Evolutionary conservation across 2,329 filamentous ascomycete species (phyloP).

Genomic region (Aspergillus neoniger): DNA sequence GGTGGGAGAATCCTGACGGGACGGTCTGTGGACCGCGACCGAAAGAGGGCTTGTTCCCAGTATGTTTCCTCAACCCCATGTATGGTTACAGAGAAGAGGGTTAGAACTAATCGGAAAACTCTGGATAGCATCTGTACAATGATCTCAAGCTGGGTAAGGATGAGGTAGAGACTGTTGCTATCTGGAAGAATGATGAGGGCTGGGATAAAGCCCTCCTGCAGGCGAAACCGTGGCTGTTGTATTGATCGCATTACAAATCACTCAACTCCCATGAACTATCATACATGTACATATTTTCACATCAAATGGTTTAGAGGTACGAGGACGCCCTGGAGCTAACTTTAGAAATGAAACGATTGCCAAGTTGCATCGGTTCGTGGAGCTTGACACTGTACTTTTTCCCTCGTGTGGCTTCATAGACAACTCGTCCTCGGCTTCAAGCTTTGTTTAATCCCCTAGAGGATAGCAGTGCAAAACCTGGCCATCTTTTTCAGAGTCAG

Average conservation of each 20-base stretch:
- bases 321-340: not conserved
- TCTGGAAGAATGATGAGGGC: constrained; percentile 40
- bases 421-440: not conserved
- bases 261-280: not conserved
- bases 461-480: constrained; percentile 40
- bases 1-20: constrained; percentile 42
- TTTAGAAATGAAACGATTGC: not conserved
- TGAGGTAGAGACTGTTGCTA: constrained; percentile 40
- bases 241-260: constrained; percentile 20
- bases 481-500: constrained; percentile 28
- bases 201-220: constrained; percentile 39
- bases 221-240: constrained; percentile 40
- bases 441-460: constrained; percentile 32
- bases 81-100: not conserved
- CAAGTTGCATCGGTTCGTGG: not conserved
- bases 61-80: constrained; percentile 21
- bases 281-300: not conserved
- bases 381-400: not conserved
- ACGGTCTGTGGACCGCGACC: constrained; percentile 39
- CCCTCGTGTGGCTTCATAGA: not conserved
- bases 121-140: constrained; percentile 41
- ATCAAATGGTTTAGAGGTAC: not conserved
- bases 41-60: constrained; percentile 43
- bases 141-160: constrained; percentile 39
- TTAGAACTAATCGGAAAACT: not conserved